These are phyloP conservation scores for Cyclotella distinguenda DNA, from an alignment of 108 stramenopile genomes.

Conservation along the genomic window DNA sequence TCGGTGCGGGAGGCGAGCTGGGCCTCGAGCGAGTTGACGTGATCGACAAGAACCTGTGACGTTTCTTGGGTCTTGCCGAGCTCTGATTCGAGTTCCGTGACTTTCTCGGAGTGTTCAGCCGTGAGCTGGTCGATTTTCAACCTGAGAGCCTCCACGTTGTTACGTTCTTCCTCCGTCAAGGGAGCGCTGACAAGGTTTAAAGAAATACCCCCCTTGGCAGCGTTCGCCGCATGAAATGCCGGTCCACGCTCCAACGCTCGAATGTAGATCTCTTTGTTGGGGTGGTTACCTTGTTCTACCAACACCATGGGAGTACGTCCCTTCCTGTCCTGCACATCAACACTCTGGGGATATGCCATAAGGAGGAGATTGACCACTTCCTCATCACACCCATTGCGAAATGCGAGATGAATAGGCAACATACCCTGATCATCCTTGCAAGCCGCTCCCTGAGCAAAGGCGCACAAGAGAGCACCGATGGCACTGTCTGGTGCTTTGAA, in stretches of 20 bases:
- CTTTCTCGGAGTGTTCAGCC: constrained; percentile 6
- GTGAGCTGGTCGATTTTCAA: constrained; percentile 3
- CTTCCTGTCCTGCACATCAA: constrained; percentile 81
- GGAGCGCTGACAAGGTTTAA: background rate
- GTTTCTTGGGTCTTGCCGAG: constrained; percentile 69
- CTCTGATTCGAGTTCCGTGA: constrained; percentile 57
- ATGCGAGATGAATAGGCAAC: constrained; percentile 84
- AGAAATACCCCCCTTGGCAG: constrained; percentile 14
- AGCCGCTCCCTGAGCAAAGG: constrained; percentile 65
- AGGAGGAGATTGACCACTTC: constrained; percentile 60
- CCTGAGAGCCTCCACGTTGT: background rate
- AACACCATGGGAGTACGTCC: constrained; percentile 79
- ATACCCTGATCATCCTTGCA: constrained; percentile 86
- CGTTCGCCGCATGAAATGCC: constrained; percentile 47
- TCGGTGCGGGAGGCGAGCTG: constrained; percentile 62
- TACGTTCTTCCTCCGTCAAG: constrained; percentile 11
- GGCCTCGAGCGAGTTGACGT: constrained; percentile 75
- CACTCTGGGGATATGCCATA: constrained; percentile 71
- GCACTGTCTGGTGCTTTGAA: constrained; percentile 79
- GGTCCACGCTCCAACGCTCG: constrained; percentile 66
- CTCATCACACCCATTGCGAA: constrained; percentile 64
- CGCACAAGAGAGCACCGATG: constrained; percentile 58
- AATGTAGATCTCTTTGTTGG: constrained; percentile 66
- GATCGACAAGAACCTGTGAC: constrained; percentile 75
- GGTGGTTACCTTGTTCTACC: constrained; percentile 62